Base-by-base conservation (phyloP, 257 asterid genomes). In the Scutellaria galericulata region DNA sequence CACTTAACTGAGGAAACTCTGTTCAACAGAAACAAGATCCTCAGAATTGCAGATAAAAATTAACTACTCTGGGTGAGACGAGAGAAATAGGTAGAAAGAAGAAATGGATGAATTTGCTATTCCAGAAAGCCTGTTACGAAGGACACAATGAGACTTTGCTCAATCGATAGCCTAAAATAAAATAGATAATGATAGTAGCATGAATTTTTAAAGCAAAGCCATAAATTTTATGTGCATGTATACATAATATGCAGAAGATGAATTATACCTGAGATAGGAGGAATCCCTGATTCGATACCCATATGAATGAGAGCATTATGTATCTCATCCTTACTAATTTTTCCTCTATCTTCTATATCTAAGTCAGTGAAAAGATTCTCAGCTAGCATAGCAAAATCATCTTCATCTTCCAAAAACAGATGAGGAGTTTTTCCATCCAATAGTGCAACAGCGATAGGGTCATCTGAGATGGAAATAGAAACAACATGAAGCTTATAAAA, bases 331-430 rank as follows among this genome's bases (percentile, higher is more conserved):
- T 80, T 84, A 74, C 72, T 69, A 72, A 82, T 84, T 83, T 86
- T 84, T 54, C 91, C 91, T 66, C 45, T 80, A 58, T 84, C 91
- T 72, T 86, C 82, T 40, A 75, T 72, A 75, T 86, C 91, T 81
- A 86, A 72, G 50, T 86, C 87, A 61, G 91, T 86, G 79, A 86
- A 86, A 66, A 86, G 83, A 78, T 82, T 82, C 85, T 86, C 89
- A 3, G 91, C 86, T 54, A 86, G 76, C 89, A 86, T 84, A 7
- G 91, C 91, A 54, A 86, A 86, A 83, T 86, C 91, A 70, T 86
- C 91, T 80, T 86, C 91, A 79, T 86, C 91, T 56, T 84, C 91
- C 84, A 86, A 79, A 72, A 78, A 76, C 44, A 75, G 2, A 41
- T 47, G 77, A 70, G 84, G 80, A 62, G 70, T 70, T 64, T 69